A percentile compares a stretch with the other conserved stretches of the same genome.
Evolutionary conservation across 2,329 filamentous ascomycete genomes (phyloP).

Genomic region (Aaosphaeria pasadenensis): DNA sequence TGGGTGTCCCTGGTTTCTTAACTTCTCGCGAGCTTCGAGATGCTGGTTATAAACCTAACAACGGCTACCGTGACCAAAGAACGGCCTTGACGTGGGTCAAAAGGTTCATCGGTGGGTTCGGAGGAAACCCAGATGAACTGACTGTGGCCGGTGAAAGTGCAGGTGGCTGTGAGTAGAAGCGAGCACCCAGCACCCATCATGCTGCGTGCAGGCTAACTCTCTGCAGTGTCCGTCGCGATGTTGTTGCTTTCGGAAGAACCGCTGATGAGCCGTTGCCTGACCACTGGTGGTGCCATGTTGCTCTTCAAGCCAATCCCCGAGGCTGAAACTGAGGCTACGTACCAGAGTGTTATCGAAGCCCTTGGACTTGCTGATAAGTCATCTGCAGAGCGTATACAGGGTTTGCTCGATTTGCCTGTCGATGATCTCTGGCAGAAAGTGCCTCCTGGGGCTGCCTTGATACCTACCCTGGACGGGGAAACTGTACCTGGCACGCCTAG

Average conservation of each 20-base stretch:
- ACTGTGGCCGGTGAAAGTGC: slow-evolving; percentile 48
- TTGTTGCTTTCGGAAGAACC: slow-evolving; percentile 28
- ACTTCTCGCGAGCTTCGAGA: slow-evolving; percentile 48
- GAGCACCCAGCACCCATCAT: neutral
- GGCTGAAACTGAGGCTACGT: slow-evolving; percentile 40
- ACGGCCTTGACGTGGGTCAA: slow-evolving; percentile 37
- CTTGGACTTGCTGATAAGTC: slow-evolving; percentile 39
- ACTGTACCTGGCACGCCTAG: slow-evolving; percentile 33
- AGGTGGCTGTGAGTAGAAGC: slow-evolving; percentile 40
- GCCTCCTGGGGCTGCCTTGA: slow-evolving; percentile 30
- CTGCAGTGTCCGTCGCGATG: slow-evolving; percentile 23
- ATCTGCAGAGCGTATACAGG: slow-evolving; percentile 41
- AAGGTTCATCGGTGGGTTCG: slow-evolving; percentile 36
- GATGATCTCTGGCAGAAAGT: slow-evolving; percentile 43
- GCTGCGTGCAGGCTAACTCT: neutral
- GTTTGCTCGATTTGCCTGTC: slow-evolving; percentile 39
- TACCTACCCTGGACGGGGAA: slow-evolving; percentile 45
- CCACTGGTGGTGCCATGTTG: slow-evolving; percentile 39
- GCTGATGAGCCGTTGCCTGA: slow-evolving; percentile 39
- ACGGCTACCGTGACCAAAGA: slow-evolving; percentile 34
- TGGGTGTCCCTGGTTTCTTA: slow-evolving; percentile 34
- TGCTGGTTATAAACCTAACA: slow-evolving; percentile 39
- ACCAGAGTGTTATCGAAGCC: slow-evolving; percentile 39
- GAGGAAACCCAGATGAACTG: slow-evolving; percentile 36
- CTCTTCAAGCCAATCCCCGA: slow-evolving; percentile 40